phyloP scores from a whole-genome alignment of 2,329 filamentous ascomycete species.

The Colletotrichum falcatum region DNA sequence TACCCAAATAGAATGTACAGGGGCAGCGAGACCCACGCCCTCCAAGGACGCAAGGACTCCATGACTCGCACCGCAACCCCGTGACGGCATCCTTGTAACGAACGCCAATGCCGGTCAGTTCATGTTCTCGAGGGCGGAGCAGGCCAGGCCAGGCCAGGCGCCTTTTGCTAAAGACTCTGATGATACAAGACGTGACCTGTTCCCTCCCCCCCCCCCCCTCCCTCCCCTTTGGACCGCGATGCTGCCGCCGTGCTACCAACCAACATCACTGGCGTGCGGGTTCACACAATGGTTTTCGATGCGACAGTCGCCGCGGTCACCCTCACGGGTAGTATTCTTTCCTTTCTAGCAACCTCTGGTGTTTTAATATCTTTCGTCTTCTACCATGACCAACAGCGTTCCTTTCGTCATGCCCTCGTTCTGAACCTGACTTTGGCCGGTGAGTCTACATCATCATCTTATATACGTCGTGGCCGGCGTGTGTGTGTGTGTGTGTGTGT shows the following conservation, averaged over 20 bases:
- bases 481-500: too few species aligned
- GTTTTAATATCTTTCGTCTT: conserved; percentile 36
- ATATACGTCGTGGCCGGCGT: too few species aligned
- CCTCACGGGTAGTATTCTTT: conserved; percentile 38
- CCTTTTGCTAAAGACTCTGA: too few species aligned
- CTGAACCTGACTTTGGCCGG: conserved; percentile 44
- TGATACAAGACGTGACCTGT: conserved; percentile 39
- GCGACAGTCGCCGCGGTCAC: conserved; percentile 35
- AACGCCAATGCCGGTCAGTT: conserved; percentile 19
- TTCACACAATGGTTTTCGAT: conserved; percentile 40
- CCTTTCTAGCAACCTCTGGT: conserved; percentile 31
- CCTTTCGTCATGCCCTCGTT: conserved; percentile 44
- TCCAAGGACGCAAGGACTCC: conserved; percentile 17
- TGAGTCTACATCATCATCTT: conserved; percentile 36
- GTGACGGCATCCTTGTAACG: conserved; percentile 33
- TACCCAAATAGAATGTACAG: conserved; percentile 36
- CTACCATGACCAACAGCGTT: conserved; percentile 42
- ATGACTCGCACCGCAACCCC: conserved; percentile 36
- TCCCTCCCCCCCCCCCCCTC: too few species aligned
- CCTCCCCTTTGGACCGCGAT: conserved; percentile 11
- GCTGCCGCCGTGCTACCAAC: conserved; percentile 28
- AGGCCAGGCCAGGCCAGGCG: too few species aligned
- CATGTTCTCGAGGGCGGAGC: conserved; percentile 4
- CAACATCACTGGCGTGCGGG: conserved; percentile 37
- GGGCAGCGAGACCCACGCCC: conserved; percentile 35